Evolutionary conservation across 306 rosid genomes (phyloP), one percentile per base, ranked within the genome.

Genomic region (Myrica gale): DNA sequence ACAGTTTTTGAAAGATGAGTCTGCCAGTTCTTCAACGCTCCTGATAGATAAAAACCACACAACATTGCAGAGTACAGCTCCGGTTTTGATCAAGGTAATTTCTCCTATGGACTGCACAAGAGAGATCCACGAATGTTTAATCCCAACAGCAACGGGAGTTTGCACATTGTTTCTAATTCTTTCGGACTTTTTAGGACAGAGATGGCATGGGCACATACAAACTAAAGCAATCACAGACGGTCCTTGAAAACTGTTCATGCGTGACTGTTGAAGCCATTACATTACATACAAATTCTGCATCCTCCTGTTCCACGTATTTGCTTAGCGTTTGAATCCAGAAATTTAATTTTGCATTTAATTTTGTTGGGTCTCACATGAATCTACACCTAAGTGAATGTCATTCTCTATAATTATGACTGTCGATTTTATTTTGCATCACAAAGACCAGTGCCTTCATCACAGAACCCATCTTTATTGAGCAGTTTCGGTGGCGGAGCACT

Each of bases 401-500:
- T 10, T 78, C 21, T 44, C 75, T 61, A 55, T 32, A 76, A 42
- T 23, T 11, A 74, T 45, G 32, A 19, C 12, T 61, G 57, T 42
- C 58, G 66, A 12, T 47, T 72, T 82, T 75, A 87, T 70, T 89
- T 90, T 19, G 89, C 72, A 37, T 90, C 96, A 57, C 98, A 90
- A 57, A 93, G 98, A 26, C 98, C 96, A 1, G 89, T 77, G 70
- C 43, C 83, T 39, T 86, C 86, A 54, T 88, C 89, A 45, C 88
- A 88, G 72, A 83, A 81, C 51, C 89, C 91, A 45, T 93, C 95
- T 3, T 86, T 84, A 67, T 90, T 80, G 7, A 89, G 96, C 76
- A 93, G 63, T 70, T 80, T 89, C 72, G 74, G 79, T 4, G 96
- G 98, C 7, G 96, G 96, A 43, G 95, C 91, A 74, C 96, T 90